Evolutionary conservation across 2,329 filamentous ascomycete species (phyloP).

Genomic region (Aspergillus piperis): DNA sequence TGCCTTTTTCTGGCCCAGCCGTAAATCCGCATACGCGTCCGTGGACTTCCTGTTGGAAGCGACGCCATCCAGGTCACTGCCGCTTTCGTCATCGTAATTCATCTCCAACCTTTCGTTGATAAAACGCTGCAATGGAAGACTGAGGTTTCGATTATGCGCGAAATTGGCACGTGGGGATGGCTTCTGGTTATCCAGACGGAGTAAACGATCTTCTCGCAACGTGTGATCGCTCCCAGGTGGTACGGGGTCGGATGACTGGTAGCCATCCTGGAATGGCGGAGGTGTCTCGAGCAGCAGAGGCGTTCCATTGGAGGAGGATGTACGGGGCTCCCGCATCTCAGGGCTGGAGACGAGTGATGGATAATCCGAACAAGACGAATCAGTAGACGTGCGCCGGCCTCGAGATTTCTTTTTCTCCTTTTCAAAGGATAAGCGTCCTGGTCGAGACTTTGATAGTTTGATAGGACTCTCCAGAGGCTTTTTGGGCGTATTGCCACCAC

Average conservation of each 20-base stretch:
- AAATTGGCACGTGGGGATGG: slow-evolving; percentile 24
- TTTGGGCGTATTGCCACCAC: slow-evolving; percentile 17
- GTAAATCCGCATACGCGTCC: slow-evolving; percentile 28
- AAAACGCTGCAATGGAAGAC: slow-evolving; percentile 42
- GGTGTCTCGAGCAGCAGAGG: slow-evolving; percentile 27
- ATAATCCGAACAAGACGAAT: slow-evolving; percentile 37
- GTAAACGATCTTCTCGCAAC: slow-evolving; percentile 34
- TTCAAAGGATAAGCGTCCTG: slow-evolving; percentile 24
- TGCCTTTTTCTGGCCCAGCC: slow-evolving; percentile 5
- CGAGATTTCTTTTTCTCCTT: slow-evolving; percentile 21
- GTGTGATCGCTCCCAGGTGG: slow-evolving; percentile 29
- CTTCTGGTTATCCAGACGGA: slow-evolving; percentile 30
- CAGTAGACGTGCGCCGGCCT: slow-evolving; percentile 30
- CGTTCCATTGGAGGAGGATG: slow-evolving; percentile 31
- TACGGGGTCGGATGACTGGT: slow-evolving; percentile 19
- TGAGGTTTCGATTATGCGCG: slow-evolving; percentile 35
- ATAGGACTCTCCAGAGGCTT: slow-evolving; percentile 37
- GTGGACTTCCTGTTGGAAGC: slow-evolving; percentile 17
- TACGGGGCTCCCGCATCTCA: slow-evolving; percentile 27
- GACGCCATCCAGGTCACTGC: slow-evolving; percentile 14
- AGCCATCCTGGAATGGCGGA: slow-evolving; percentile 24
- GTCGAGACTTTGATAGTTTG: slow-evolving; percentile 31
- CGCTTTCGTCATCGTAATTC: slow-evolving; percentile 24
- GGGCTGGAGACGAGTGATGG: slow-evolving; percentile 36
- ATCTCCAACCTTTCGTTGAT: slow-evolving; percentile 41